Conservation (phyloP, 306 rosid genomes). For the Begonia fuchsioides region DNA sequence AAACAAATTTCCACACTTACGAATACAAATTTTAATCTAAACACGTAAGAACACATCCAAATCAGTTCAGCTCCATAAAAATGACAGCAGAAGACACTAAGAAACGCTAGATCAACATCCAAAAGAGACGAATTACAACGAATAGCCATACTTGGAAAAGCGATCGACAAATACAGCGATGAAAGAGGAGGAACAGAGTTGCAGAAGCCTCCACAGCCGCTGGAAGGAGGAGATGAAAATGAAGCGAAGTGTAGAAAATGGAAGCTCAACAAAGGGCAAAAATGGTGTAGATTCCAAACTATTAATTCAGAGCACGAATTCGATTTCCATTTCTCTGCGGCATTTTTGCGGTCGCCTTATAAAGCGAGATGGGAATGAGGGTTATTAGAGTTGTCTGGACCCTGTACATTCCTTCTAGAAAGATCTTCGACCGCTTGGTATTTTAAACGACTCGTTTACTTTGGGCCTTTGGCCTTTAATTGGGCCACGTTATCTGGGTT, state of each 20-base stretch:
- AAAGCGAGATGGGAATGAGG: neutral
- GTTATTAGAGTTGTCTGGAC: slow-evolving; percentile 16
- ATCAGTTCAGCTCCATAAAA: neutral
- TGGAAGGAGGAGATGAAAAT: neutral
- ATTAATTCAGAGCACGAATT: neutral
- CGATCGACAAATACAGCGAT: slow-evolving; percentile 13
- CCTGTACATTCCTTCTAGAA: slow-evolving; percentile 40
- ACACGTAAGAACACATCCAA: neutral
- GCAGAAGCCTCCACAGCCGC: slow-evolving; percentile 34
- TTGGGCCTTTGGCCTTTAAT: too few species aligned
- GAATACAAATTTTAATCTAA: slow-evolving; percentile 1
- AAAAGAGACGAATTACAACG: slow-evolving; percentile 13
- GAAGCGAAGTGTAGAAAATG: neutral
- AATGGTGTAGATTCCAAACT: neutral
- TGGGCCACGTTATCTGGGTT: neutral
- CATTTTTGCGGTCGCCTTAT: neutral
- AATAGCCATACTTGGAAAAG: slow-evolving; percentile 18
- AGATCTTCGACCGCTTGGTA: slow-evolving; percentile 15
- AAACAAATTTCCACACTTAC: too few species aligned
- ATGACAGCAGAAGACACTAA: slow-evolving; percentile 11
- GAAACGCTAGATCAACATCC: slow-evolving; percentile 33
- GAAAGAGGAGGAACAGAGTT: slow-evolving; percentile 5
- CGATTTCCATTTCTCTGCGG: neutral
- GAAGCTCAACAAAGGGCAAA: slow-evolving; percentile 9
- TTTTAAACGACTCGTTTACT: neutral